A percentile compares a stretch with the other conserved stretches of the same genome.
phyloP scores from a whole-genome alignment of 2,329 filamentous ascomycete species.

The Nannizzia gypsea region DNA sequence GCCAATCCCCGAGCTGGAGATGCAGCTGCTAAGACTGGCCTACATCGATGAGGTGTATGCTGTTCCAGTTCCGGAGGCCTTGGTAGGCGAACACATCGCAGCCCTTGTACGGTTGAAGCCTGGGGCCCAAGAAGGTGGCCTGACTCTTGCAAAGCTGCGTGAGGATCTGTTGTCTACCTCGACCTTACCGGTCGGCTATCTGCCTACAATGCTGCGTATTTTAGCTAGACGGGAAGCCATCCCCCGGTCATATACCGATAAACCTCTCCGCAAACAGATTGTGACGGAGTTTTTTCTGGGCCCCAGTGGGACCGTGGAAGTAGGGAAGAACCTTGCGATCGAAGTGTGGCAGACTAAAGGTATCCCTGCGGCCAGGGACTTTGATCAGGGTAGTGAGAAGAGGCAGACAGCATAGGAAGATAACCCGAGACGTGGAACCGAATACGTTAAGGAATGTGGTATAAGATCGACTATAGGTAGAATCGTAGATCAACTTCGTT shows the following conservation, averaged over 20 bases:
- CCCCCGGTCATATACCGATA: slow-evolving; percentile 5
- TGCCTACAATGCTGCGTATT: slow-evolving; percentile 11
- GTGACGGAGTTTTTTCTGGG: neutral
- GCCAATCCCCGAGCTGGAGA: slow-evolving; percentile 13
- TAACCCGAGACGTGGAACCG: too few relatives aligned
- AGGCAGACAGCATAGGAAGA: neutral
- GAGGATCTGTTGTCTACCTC: slow-evolving; percentile 6
- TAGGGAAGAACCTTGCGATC: neutral
- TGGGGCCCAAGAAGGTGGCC: neutral
- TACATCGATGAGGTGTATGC: slow-evolving; percentile 15
- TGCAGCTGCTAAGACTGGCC: slow-evolving; percentile 10
- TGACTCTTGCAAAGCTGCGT: slow-evolving; percentile 8
- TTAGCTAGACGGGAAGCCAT: slow-evolving; percentile 7
- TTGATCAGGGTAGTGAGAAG: neutral
- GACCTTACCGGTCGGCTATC: neutral
- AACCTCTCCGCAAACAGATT: slow-evolving; percentile 2
- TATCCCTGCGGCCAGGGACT: neutral
- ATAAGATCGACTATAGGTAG: neutral
- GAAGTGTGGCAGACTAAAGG: neutral
- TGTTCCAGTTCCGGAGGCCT: slow-evolving; percentile 9
- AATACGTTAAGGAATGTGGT: neutral
- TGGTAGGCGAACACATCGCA: slow-evolving; percentile 3
- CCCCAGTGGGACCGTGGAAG: neutral
- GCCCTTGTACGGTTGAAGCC: slow-evolving; percentile 6
- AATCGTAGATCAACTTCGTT: neutral